Conservation (phyloP, 2,329 filamentous ascomycete genomes). For the Claviceps digitariae region DNA sequence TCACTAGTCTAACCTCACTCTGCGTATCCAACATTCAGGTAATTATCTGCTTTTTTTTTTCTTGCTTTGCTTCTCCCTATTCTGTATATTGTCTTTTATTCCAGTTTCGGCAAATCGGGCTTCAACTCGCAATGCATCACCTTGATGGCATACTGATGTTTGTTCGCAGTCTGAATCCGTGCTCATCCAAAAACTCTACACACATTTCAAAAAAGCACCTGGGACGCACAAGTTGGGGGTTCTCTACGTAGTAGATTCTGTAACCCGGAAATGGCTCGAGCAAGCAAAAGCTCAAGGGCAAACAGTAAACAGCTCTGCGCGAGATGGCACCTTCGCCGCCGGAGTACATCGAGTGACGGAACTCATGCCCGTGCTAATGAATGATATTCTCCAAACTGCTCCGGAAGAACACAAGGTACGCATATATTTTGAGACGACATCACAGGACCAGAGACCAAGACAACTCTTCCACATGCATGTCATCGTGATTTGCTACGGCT, state of each 20-base stretch:
- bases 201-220: slow-evolving; percentile 90
- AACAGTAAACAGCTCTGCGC: slow-evolving; percentile 63
- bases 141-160: slow-evolving; percentile 10
- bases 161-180: slow-evolving; percentile 71
- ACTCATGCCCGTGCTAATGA: slow-evolving; percentile 85
- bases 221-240: slow-evolving; percentile 96
- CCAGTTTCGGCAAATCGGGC: background rate
- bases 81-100: background rate
- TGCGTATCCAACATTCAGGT: slow-evolving; percentile 88
- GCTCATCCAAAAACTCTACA: slow-evolving; percentile 91
- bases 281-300: slow-evolving; percentile 81
- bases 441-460: background rate
- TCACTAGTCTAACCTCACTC: slow-evolving; percentile 71
- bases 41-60: slow-evolving; percentile 17
- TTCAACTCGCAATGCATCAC: background rate
- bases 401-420: slow-evolving; percentile 96
- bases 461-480: background rate
- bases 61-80: background rate
- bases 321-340: slow-evolving; percentile 85
- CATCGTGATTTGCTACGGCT: slow-evolving; percentile 1
- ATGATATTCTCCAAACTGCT: slow-evolving; percentile 79
- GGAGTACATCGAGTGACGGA: slow-evolving; percentile 95
- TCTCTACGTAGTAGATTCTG: slow-evolving; percentile 99
- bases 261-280: slow-evolving; percentile 97
- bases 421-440: slow-evolving; percentile 19